These are phyloP conservation scores for Paraphaeosphaeria sporulosa DNA, from an alignment of 2,329 filamentous ascomycete species.

Conservation along the genomic window DNA sequence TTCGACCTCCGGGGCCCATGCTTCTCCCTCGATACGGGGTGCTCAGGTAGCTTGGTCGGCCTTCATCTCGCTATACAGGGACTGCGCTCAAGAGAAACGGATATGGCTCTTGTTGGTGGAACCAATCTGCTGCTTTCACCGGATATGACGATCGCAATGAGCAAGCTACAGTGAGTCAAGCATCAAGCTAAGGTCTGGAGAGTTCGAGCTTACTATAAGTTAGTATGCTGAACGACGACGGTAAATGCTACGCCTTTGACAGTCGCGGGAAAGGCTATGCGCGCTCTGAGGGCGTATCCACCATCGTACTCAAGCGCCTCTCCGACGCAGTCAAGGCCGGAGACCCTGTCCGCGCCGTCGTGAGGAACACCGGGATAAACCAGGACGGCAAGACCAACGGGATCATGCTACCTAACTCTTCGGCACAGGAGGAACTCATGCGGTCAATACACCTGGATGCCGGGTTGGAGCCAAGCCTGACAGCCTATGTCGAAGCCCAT, in stretches of 20 bases:
- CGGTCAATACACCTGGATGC: background rate
- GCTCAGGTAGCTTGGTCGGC: background rate
- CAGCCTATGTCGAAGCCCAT: background rate
- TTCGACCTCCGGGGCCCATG: background rate
- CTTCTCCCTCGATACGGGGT: background rate
- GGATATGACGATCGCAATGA: background rate
- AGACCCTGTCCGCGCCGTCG: background rate
- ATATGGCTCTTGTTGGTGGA: background rate
- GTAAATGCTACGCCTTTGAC: background rate
- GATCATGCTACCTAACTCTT: background rate
- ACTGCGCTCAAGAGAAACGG: background rate
- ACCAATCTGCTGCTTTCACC: background rate
- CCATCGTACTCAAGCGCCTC: background rate
- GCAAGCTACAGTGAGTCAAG: background rate
- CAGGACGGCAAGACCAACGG: background rate
- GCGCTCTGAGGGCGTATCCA: background rate
- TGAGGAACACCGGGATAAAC: background rate
- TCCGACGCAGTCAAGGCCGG: background rate
- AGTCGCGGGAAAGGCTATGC: background rate
- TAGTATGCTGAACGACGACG: background rate
- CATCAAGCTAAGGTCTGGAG: background rate
- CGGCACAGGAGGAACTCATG: background rate
- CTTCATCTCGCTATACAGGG: background rate
- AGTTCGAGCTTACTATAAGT: background rate
- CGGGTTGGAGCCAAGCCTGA: background rate